Base-by-base conservation (phyloP, 257 asterid genomes). In the Gardenia jasminoides region DNA sequence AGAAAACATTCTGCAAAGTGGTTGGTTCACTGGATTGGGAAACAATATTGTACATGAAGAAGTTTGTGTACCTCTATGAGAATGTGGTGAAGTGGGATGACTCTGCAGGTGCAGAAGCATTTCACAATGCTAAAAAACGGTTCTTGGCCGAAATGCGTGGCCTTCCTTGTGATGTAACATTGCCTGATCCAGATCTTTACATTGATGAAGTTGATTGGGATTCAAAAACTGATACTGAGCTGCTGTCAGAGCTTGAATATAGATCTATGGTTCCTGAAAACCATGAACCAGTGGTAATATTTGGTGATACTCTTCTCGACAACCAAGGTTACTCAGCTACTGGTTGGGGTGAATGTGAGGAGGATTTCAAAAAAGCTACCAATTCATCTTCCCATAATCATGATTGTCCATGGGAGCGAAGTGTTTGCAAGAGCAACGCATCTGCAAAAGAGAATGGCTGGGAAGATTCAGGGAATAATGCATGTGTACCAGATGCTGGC, bases 81-180 rank as follows among this genome's bases (percentile, higher is more conserved):
- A 83, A 90, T 30, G 89, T 93, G 82, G 36, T 84, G 24, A 83
- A 84, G 17, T 93, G 98, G 98, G 76, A 93, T 26, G 97, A 89
- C 86, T 93, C 94, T 22, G 97, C 96, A 17, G 96, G 89, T 36
- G 86, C 89, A 82, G 96, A 90, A 75, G 96, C 96, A 7, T 89
- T 93, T 76, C 74, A 66, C 30, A 84, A 82, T 44, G 97, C 97
- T 6, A 93, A 92, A 84, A 86, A 79, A 39, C 88, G 93, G n/a
- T 93, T 86, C 84, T 92, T 91, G 91, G 90, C 94, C 9, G 80
- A 89, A 67, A 80, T 81, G 61, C 87, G 85, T 10, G 91, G 93
- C 48, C 71, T 81, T 72, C 86, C 90, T 20, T 92, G 92, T 62
- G 88, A 85, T 39, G 44, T 78, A 69, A 36, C 87, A 3, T 52